A percentile compares a stretch with the other conserved stretches of the same genome.
Evolutionary conservation across 1,139 yeast species (phyloP).

Genomic region (Hansenula lynferdii): DNA sequence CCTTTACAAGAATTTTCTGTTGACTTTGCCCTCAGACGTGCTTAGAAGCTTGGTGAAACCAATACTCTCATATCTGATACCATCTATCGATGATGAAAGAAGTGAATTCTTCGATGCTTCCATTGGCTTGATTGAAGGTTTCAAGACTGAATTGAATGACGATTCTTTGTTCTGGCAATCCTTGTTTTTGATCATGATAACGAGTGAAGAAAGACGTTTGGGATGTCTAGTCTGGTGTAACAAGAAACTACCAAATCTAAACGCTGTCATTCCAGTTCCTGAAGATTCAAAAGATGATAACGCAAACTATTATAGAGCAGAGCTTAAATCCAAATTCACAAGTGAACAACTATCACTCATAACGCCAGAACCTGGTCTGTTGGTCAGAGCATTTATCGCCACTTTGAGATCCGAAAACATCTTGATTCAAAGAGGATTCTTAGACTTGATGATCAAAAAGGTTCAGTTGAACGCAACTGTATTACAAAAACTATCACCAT

Average conservation of each 20-base stretch:
- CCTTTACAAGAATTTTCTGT: conserved; percentile 51
- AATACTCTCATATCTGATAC: conserved; percentile 65
- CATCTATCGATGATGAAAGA: conserved; percentile 90
- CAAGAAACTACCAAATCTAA: conserved; percentile 57
- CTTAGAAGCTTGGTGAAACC: conserved; percentile 61
- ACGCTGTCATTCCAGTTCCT: conserved; percentile 24
- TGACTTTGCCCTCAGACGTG: conserved; percentile 44
- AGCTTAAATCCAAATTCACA: conserved; percentile 4
- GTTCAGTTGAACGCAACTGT: conserved; percentile 62
- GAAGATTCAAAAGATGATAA: conserved; percentile 9
- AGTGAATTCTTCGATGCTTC: conserved; percentile 72
- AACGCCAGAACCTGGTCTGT: conserved; percentile 73
- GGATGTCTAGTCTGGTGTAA: conserved; percentile 83
- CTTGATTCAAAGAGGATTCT: conserved; percentile 82
- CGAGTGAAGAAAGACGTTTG: conserved; percentile 70
- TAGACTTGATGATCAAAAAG: conserved; percentile 70
- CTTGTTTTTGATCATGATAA: conserved; percentile 67
- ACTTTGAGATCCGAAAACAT: conserved; percentile 61
- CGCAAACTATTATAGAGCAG: conserved; percentile 10
- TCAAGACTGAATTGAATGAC: conserved; percentile 55
- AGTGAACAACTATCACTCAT: conserved; percentile 34
- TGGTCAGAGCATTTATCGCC: conserved; percentile 66
- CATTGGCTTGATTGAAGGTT: conserved; percentile 52
- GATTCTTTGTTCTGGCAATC: conserved; percentile 86
- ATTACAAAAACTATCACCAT: conserved; percentile 40